phyloP scores from a whole-genome alignment of 805 yeast species.

The Ogataea polymorpha region DNA sequence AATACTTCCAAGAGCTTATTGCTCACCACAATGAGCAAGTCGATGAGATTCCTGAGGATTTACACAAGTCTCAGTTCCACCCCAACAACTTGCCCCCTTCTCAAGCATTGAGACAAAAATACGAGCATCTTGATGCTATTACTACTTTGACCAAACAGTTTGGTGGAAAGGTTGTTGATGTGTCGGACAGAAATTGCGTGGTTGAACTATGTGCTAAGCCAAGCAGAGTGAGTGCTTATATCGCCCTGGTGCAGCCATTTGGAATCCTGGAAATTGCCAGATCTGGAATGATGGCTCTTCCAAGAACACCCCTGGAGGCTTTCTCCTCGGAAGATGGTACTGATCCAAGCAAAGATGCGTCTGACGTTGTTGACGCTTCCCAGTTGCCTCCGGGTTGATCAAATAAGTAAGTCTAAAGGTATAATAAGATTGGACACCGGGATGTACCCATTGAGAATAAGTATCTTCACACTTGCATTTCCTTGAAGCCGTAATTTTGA shows the following conservation, averaged over 20 bases:
- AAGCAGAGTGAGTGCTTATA: constrained; percentile 78
- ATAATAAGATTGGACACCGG: constrained; percentile 32
- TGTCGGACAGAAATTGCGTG: constrained; percentile 88
- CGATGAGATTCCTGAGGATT: constrained; percentile 43
- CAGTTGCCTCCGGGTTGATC: constrained; percentile 91
- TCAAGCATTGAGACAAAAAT: constrained; percentile 92
- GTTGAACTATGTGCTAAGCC: constrained; percentile 96
- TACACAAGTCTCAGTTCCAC: constrained; percentile 55
- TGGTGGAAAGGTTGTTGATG: constrained; percentile 91
- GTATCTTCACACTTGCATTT: constrained; percentile 31
- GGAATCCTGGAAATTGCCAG: constrained; percentile 96
- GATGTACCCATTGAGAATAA: constrained; percentile 32
- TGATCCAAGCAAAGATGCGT: constrained; percentile 49
- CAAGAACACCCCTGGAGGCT: constrained; percentile 84
- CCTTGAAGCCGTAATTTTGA: constrained; percentile 34
- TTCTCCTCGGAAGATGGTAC: constrained; percentile 45
- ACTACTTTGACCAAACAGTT: constrained; percentile 77
- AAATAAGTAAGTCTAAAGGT: constrained; percentile 27
- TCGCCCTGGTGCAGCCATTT: constrained; percentile 88
- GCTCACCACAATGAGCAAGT: constrained; percentile 68
- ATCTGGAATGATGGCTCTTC: constrained; percentile 98
- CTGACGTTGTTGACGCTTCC: constrained; percentile 78
- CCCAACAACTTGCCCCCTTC: constrained; percentile 88
- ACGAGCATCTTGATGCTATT: constrained; percentile 81
- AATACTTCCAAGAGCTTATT: constrained; percentile 91